A percentile compares a stretch with the other conserved stretches of the same genome.
phyloP scores from a whole-genome alignment of 306 rosid species.

The Acacia crassicarpa region DNA sequence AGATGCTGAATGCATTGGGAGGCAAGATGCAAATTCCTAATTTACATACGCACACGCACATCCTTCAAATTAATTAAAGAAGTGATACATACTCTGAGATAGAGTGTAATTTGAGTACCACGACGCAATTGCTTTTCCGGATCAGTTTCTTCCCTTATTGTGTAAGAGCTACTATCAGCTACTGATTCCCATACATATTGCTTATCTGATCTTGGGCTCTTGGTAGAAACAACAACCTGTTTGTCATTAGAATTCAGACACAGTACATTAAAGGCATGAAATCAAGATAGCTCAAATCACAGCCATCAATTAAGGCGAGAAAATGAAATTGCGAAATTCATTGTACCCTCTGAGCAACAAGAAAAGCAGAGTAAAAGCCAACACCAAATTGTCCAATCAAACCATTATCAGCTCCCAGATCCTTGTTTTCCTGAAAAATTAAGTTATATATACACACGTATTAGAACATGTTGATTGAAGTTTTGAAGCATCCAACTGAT shows the following conservation, averaged over 20 bases:
- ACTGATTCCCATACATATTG: constrained; percentile 89
- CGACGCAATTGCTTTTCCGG: constrained; percentile 76
- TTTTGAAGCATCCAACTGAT: neutral
- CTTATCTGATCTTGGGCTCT: constrained; percentile 92
- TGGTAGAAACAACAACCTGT: constrained; percentile 91
- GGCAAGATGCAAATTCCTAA: neutral
- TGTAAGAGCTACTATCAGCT: constrained; percentile 89
- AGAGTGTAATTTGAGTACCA: constrained; percentile 91
- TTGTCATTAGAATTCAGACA: constrained; percentile 30
- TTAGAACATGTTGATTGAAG: neutral
- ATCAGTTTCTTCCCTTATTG: constrained; percentile 89
- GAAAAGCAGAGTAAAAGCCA: constrained; percentile 96
- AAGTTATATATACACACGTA: neutral
- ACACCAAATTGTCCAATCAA: constrained; percentile 99
- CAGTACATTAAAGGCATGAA: constrained; percentile 33
- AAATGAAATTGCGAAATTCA: constrained; percentile 16
- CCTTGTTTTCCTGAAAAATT: constrained; percentile 74
- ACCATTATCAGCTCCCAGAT: constrained; percentile 81
- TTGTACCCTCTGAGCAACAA: constrained; percentile 91
- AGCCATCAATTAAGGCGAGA: constrained; percentile 3
- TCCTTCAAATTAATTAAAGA: constrained; percentile 14
- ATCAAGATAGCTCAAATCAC: neutral
- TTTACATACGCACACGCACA: neutral
- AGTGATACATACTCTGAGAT: constrained; percentile 60
- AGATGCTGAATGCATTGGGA: neutral